These are phyloP conservation scores for Solanum phureja DNA, from an alignment of 257 asterid genomes.

Conservation along the genomic window DNA sequence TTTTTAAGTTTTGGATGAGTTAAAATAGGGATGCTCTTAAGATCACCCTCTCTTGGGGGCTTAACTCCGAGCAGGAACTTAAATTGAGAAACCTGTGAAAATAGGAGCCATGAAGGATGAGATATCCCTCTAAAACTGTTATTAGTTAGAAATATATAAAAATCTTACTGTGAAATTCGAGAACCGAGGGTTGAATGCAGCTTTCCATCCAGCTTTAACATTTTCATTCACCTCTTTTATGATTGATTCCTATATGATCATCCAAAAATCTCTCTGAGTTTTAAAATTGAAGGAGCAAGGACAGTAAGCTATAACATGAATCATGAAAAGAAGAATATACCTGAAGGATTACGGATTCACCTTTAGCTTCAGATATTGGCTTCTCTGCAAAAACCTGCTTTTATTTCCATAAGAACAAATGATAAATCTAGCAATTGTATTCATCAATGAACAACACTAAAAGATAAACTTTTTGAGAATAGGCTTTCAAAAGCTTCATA, in stretches of 20 bases:
- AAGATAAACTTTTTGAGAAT: background rate
- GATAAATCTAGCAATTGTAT: background rate
- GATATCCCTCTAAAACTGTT: background rate
- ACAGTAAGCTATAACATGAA: background rate
- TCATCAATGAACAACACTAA: background rate
- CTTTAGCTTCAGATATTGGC: constrained; percentile 23
- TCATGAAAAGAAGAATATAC: background rate
- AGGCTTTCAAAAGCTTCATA: background rate
- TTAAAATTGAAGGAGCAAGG: background rate
- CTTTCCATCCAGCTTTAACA: constrained; percentile 83
- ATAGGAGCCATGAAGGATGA: background rate
- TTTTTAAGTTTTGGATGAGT: constrained; percentile 31
- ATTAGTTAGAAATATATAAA: background rate
- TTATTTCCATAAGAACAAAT: background rate
- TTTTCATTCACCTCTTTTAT: constrained; percentile 52
- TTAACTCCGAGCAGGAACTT: constrained; percentile 83
- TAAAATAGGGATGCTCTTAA: constrained; percentile 35
- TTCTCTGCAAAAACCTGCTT: constrained; percentile 35
- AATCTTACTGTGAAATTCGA: constrained; percentile 64
- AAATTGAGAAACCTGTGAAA: constrained; percentile 58
- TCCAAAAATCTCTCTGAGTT: background rate
- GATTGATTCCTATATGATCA: constrained; percentile 44
- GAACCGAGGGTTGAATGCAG: constrained; percentile 66
- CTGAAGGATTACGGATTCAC: constrained; percentile 11
- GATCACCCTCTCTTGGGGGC: constrained; percentile 32